Evolutionary conservation across 164 flowering plant species (phyloP).

Genomic region (Berberis vulgaris): DNA sequence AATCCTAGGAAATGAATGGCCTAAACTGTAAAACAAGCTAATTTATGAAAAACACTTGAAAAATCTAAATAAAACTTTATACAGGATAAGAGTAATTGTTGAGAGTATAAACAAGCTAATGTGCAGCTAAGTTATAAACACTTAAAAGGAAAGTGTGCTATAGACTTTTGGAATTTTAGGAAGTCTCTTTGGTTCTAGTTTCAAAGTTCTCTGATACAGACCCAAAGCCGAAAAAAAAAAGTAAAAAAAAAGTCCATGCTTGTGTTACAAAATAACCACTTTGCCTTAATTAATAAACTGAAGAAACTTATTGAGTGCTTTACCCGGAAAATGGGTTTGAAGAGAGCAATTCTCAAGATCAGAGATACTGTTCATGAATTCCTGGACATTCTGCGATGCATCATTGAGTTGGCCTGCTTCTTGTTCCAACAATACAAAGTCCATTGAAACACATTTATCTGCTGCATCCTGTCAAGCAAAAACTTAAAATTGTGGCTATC

Average conservation of each 20-base stretch:
- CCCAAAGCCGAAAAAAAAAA: no score
- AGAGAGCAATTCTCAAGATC: slow-evolving; percentile 73
- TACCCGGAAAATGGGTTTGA: slow-evolving; percentile 52
- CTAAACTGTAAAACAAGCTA: no score
- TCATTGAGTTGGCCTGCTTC: slow-evolving; percentile 32
- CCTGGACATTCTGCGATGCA: slow-evolving; percentile 32
- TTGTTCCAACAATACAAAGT: slow-evolving; percentile 59
- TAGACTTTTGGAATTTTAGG: not conserved
- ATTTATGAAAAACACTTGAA: no score
- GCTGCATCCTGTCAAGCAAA: slow-evolving; percentile 58
- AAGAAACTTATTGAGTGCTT: not conserved
- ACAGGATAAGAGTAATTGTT: no score
- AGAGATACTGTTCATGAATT: slow-evolving; percentile 37
- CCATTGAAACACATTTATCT: slow-evolving; percentile 60
- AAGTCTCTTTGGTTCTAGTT: not conserved
- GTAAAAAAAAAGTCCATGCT: no score
- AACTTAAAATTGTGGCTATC: not conserved
- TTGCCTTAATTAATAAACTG: not conserved
- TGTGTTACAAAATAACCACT: no score
- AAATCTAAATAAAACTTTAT: no score
- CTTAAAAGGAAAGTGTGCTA: no score
- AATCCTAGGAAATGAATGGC: no score
- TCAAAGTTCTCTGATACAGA: not conserved
- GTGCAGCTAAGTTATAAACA: no score
- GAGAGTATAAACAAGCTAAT: no score